Evolutionary conservation across 2,329 filamentous ascomycete genomes (phyloP), one percentile per base, ranked within the genome.

Genomic region (Ophiostoma sp.): DNA sequence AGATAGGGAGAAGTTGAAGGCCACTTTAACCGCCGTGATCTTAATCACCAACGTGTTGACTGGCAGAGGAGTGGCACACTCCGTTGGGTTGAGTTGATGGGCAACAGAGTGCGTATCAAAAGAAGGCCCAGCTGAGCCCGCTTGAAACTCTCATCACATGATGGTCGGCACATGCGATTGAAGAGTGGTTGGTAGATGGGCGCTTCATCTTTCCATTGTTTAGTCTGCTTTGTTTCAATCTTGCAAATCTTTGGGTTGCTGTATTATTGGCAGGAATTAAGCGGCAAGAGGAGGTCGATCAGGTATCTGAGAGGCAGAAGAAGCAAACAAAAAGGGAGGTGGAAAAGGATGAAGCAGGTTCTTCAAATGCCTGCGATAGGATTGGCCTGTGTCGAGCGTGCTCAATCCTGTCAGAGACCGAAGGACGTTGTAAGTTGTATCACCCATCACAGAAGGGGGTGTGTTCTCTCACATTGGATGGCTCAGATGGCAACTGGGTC

Each of bases 161-260:
- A 70, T 48, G 52, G 22, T 19, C 22, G 52, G 52, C 50, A 52
- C 68, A 70, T 59, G 68, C 68, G 36, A 57, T 22, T 17, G 68
- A 42, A 22, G 3, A 36, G 4, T 4, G 3, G 15, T 7, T 12
- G 48, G 50, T 42, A 33, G 59, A 42, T 25, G 33, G 63, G 48
- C 57, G 64, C 45, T 11, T 68, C 64, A 50, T 45, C 42, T 11
- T 68, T 25, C 36, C 36, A 28, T 22, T 66, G 61, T 28, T 45
- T n/a, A n/a, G 59, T 42, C 33, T 39, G 33, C 22, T 64, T 45
- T 45, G 61, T 45, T 66, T 66, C 61, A 42, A 45, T 45, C 36
- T 19, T 1, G 61, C 22, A 17, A 42, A 45, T 45, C 61, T 19
- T 45, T 1, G 17, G 12, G 15, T 48, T 2, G 33, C 33, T 5